Conservation (phyloP, 208 protist species). For the Perkinsela sp. region DNA sequence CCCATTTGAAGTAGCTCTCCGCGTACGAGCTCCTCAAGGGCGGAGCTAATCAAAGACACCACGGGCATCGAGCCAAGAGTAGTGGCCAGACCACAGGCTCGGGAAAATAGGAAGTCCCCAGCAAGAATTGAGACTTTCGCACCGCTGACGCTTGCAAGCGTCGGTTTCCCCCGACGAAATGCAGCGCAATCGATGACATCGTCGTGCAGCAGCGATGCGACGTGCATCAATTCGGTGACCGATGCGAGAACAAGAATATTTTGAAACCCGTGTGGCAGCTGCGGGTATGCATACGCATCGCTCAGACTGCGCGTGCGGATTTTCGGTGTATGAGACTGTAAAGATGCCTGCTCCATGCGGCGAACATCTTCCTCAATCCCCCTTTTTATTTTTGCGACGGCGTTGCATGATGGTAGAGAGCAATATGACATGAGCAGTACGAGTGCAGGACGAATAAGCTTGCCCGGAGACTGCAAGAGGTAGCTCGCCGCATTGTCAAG, state of each 20-base stretch:
- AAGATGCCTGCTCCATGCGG: not conserved
- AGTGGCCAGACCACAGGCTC: conserved; percentile 51
- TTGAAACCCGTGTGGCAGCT: conserved; percentile 18
- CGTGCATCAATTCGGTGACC: conserved; percentile 81
- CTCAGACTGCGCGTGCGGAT: not conserved
- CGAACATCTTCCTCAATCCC: conserved; percentile 8
- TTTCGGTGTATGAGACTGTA: conserved; percentile 3
- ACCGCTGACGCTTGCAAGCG: conserved; percentile 47
- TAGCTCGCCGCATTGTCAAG: conserved; percentile 43
- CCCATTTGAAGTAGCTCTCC: conserved; percentile 79
- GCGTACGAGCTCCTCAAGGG: conserved; percentile 62
- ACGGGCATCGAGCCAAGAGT: conserved; percentile 47
- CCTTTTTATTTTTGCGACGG: conserved; percentile 10
- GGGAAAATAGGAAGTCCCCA: conserved; percentile 71
- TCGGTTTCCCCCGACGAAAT: conserved; percentile 46
- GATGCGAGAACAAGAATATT: conserved; percentile 55
- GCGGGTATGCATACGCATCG: conserved; percentile 15
- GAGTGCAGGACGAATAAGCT: conserved; percentile 40
- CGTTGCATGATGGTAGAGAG: conserved; percentile 17
- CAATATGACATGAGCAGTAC: conserved; percentile 40
- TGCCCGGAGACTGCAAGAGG: conserved; percentile 19
- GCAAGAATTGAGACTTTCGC: conserved; percentile 59
- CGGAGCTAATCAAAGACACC: conserved; percentile 60
- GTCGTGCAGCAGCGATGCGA: conserved; percentile 77
- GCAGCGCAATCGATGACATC: conserved; percentile 76